Base-by-base conservation (phyloP, 164 flowering plant genomes). In the Chloranthus sessilifolius region DNA sequence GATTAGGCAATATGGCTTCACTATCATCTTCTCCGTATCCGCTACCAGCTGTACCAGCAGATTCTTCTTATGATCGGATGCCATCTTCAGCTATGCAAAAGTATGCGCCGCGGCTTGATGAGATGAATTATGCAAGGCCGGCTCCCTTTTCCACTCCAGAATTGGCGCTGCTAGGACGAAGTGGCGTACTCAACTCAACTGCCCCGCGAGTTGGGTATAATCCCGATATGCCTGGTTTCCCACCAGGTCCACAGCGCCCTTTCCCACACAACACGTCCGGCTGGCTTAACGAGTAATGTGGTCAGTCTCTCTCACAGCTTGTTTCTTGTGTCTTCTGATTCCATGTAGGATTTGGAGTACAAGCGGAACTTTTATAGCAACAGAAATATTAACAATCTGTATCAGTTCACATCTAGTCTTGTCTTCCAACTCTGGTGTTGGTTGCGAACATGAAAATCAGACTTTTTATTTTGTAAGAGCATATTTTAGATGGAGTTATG, bases 41-140 rank as follows among this genome's bases (percentile, higher is more conserved):
- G 7, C 54, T 43, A 29, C 31, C 47, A 1, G 66, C 49, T 34
- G 17, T 61, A 6, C 44, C 45, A 14, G 7, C 54, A 3, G 57
- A 60, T 0, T 11, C 71, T 20, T 47, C 73, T n/a, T 61, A 63
- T 22, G 31, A 22, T 11, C 30, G 69, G 55, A 60, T 26, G 64
- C 61, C 16, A 50, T 43, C 63, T n/a, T 57, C 84, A 6, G 56
- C 74, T 1, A 72, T 60, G 58, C 71, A 78, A 45, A 63, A 77
- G 4, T 80, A 82, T 54, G 73, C 74, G 9, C 78, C 84, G 8
- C 73, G 63, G 2, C 59, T 82, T 7, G 78, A 78, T 65, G 80
- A 74, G 47, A 7, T 73, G 29, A 76, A 78, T 60, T 70, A 56
- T 47, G 20, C 59, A 6, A 62, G 74, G 59, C 46, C 57, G 41